phyloP scores from a whole-genome alignment of 2,329 filamentous ascomycete genomes.

The Tympanopsis confertula region DNA sequence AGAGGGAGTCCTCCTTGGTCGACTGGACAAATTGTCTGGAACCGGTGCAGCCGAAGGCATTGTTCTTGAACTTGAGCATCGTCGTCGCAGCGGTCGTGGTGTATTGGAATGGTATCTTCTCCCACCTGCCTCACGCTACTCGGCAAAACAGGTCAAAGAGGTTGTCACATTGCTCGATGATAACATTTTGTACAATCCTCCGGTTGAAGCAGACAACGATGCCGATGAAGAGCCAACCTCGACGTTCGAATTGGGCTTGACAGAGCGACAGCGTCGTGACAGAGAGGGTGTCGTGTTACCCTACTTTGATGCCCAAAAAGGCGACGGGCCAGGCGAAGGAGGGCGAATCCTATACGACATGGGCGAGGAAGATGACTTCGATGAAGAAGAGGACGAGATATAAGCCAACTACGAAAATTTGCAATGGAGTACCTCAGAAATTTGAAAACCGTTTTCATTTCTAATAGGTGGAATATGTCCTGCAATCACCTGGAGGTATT shows the following conservation, averaged over 20 bases:
- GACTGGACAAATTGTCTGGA: slow-evolving; percentile 7
- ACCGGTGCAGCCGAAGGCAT: slow-evolving; percentile 29
- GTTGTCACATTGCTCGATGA: slow-evolving; percentile 42
- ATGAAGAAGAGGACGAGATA: slow-evolving; percentile 90
- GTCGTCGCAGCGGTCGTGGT: slow-evolving; percentile 69
- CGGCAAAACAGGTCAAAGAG: slow-evolving; percentile 28
- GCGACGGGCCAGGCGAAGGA: slow-evolving; percentile 67
- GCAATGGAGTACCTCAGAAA: not conserved
- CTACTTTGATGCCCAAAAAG: slow-evolving; percentile 91
- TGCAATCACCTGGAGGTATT: not conserved
- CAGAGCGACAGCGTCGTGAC: slow-evolving; percentile 78
- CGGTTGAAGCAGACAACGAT: slow-evolving; percentile 21
- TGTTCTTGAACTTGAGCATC: slow-evolving; percentile 75
- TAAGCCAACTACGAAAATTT: slow-evolving; percentile 23
- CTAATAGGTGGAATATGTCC: not conserved
- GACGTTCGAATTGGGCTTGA: slow-evolving; percentile 78
- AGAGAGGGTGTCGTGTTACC: slow-evolving; percentile 83
- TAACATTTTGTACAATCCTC: slow-evolving; percentile 34
- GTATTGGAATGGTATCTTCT: slow-evolving; percentile 57
- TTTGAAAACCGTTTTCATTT: not conserved
- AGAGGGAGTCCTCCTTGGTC: slow-evolving; percentile 10
- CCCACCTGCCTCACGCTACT: not conserved
- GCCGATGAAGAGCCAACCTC: slow-evolving; percentile 44
- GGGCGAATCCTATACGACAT: slow-evolving; percentile 94
- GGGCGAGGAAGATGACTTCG: slow-evolving; percentile 92